Conservation (phyloP, 176 grass and related monocot genomes). For the Oryza nivara region DNA sequence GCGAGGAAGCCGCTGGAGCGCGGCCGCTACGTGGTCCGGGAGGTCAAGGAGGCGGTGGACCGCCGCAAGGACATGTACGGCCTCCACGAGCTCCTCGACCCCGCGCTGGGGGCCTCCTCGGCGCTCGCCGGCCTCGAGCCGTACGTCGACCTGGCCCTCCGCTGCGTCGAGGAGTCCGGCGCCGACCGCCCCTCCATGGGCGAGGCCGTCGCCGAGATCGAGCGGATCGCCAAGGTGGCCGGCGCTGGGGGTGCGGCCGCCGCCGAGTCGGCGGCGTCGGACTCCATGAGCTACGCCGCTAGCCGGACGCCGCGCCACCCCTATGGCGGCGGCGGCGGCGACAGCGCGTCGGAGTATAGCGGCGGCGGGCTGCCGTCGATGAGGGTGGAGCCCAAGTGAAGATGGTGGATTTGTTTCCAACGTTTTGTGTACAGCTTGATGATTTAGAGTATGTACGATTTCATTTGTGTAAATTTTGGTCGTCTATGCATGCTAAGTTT, state of each 20-base stretch:
- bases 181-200: constrained; percentile 65
- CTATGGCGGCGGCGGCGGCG: constrained; percentile 45
- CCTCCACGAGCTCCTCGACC: constrained; percentile 64
- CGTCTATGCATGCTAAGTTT: neutral
- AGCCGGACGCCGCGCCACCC: constrained; percentile 56
- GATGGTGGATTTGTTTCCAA: neutral
- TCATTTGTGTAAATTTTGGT: neutral
- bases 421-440: neutral
- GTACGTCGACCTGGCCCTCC: constrained; percentile 63
- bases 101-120: constrained; percentile 34
- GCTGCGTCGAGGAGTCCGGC: constrained; percentile 69
- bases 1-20: constrained; percentile 69
- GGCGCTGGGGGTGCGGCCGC: neutral
- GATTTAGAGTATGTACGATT: neutral
- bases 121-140: constrained; percentile 50
- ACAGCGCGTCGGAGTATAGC: constrained; percentile 57
- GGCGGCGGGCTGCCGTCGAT: constrained; percentile 41
- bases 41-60: constrained; percentile 58
- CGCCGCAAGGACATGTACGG: constrained; percentile 55
- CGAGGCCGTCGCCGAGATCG: constrained; percentile 64
- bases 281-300: constrained; percentile 49
- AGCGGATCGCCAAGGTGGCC: constrained; percentile 60
- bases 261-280: constrained; percentile 45
- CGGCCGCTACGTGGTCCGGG: constrained; percentile 63
- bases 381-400: constrained; percentile 64